Evolutionary conservation across 345 rosid species (phyloP).

Genomic region (Syzygium aqueum): DNA sequence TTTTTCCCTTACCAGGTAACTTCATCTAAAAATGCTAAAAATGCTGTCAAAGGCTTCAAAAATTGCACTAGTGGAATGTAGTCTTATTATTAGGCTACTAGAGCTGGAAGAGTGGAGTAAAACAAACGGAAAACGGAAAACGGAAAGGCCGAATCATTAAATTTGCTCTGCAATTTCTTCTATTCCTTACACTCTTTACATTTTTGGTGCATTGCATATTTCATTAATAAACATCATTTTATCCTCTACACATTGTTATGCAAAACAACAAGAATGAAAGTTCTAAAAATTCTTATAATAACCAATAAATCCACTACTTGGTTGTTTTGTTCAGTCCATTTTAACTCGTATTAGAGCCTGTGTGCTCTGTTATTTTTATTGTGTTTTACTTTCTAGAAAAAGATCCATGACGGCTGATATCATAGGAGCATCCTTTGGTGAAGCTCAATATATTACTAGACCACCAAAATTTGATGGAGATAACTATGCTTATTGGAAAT

Average conservation of each 20-base stretch:
- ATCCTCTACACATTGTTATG: background rate
- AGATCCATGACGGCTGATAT: background rate
- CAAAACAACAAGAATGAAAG: background rate
- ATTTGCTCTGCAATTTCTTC: background rate
- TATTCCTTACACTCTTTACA: background rate
- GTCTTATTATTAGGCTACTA: background rate
- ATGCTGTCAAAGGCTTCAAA: background rate
- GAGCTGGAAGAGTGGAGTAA: background rate
- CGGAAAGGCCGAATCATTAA: background rate
- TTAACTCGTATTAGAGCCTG: background rate
- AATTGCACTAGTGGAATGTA: background rate
- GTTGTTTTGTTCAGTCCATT: background rate
- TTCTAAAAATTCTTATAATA: background rate
- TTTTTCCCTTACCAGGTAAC: background rate
- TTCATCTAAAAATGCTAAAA: background rate
- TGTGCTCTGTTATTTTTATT: background rate
- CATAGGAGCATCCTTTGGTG: background rate
- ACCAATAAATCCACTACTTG: background rate
- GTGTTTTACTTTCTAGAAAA: background rate
- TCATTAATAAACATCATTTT: background rate
- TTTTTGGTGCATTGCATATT: background rate
- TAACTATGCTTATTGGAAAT: background rate
- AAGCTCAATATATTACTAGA: background rate
- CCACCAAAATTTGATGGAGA: background rate
- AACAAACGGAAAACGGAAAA: too few relatives aligned